These are phyloP conservation scores for Pichiaceae sp. DNA, from an alignment of 1,139 yeast genomes.

Conservation along the genomic window DNA sequence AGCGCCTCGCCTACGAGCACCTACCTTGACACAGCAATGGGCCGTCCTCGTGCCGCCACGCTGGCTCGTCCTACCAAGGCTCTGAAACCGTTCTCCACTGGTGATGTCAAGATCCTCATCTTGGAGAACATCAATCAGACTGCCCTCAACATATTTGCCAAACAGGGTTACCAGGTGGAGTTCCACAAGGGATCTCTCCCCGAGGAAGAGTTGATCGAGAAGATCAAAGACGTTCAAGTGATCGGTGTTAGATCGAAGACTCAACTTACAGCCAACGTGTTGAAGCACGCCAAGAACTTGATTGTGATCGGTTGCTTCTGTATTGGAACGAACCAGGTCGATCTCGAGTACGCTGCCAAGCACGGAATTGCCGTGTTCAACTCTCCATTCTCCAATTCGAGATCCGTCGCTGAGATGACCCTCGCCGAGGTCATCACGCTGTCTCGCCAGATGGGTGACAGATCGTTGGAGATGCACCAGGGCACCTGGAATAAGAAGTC, in stretches of 20 bases:
- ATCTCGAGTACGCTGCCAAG: constrained; percentile 84
- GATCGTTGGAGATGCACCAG: constrained; percentile 92
- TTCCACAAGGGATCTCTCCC: constrained; percentile 83
- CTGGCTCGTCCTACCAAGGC: constrained; percentile 44
- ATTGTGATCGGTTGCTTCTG: constrained; percentile 96
- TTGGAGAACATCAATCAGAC: constrained; percentile 91
- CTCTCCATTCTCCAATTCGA: constrained; percentile 97
- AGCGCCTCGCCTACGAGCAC: constrained; percentile 66
- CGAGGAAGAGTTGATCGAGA: constrained; percentile 91
- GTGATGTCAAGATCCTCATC: constrained; percentile 83
- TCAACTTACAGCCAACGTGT: constrained; percentile 67
- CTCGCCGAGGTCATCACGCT: constrained; percentile 90
- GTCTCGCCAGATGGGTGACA: constrained; percentile 95
- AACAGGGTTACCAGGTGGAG: constrained; percentile 96
- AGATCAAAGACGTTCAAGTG: constrained; percentile 89
- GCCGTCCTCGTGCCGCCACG: constrained; percentile 14
- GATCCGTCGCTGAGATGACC: constrained; percentile 97
- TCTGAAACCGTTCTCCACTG: constrained; percentile 82
- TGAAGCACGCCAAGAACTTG: constrained; percentile 81
- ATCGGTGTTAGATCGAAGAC: constrained; percentile 98
- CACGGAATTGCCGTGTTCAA: constrained; percentile 95
- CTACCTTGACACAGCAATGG: constrained; percentile 33
- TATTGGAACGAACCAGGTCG: constrained; percentile 98
- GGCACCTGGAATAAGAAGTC: constrained; percentile 98
- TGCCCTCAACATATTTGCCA: constrained; percentile 75